Percentiles rank a stretch among this genome's conserved stretches.
Evolutionary conservation across 202 grass and related monocot species (phyloP).

Genomic region (Setaria viridis): DNA sequence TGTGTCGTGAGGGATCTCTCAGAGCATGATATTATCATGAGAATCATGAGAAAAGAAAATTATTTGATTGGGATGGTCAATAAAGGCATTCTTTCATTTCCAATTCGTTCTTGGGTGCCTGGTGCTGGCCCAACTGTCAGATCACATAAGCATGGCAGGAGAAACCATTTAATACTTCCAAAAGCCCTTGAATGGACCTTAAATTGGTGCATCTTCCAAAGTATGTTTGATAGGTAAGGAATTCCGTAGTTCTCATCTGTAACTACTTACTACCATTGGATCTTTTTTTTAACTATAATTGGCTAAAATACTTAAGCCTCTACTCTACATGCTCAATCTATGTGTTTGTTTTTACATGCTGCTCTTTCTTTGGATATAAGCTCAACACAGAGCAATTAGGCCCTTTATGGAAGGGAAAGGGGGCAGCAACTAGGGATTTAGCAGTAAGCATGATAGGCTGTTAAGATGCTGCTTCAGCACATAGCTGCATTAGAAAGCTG

Average conservation of each 20-base stretch:
- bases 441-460: not conserved
- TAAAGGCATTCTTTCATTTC: constrained; percentile 92
- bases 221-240: constrained; percentile 96
- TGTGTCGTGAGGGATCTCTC: constrained; percentile 96
- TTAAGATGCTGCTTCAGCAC: constrained; percentile 14
- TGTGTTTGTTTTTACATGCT: constrained; percentile 27
- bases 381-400: not conserved
- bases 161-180: constrained; percentile 82
- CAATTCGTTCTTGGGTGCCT: constrained; percentile 76
- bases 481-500: not conserved
- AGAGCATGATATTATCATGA: constrained; percentile 95
- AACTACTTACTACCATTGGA: not conserved
- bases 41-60: constrained; percentile 99
- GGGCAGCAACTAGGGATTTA: not conserved
- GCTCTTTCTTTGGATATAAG: constrained; percentile 2
- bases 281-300: constrained; percentile 4
- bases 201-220: constrained; percentile 99
- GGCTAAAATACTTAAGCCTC: constrained; percentile 11
- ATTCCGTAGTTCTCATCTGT: constrained; percentile 25
- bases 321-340: not conserved
- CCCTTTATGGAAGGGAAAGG: not conserved
- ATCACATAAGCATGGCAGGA: constrained; percentile 55
- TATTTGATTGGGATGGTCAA: constrained; percentile 99
- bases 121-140: constrained; percentile 77
- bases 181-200: constrained; percentile 98